Evolutionary conservation across 148 eudicot species (phyloP), one percentile per base, ranked within the genome.

Genomic region (Gaultheria prostrata): DNA sequence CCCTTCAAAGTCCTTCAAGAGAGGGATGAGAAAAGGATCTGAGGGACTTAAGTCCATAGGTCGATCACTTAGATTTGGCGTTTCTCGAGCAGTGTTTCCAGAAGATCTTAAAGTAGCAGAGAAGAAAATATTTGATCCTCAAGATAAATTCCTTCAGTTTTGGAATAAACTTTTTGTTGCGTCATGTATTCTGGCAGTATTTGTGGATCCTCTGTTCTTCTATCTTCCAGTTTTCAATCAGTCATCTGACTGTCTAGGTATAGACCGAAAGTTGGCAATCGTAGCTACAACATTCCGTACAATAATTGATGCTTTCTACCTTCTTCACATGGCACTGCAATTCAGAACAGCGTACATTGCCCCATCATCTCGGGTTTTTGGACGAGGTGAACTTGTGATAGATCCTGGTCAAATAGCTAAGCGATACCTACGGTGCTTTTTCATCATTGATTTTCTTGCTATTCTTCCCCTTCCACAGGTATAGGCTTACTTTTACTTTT

Each of bases 381-480:
- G 98, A 77, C 90, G 98, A 65, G 98, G 99, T 86, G 99, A 97
- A 92, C 99, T 97, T 85, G 99, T 97, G 24, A 97, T 97, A 76
- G 95, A 94, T 90, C 89, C 97, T 71, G 79, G 85, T 78, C 90
- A 97, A 85, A 97, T 97, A 73, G 99, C 99, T 26, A 91, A 91
- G 86, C 90, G 95, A 53, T 97, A 97, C 87, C 84, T 97, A 59
- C 85, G 84, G 83, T 90, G 89, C 87, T 88, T 92, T 88, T 97
- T 97, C 78, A 90, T 93, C 84, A 86, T 97, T 18, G 99, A 97
- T 89, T 88, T 97, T 28, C 90, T 97, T 67, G 90, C 98, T 11
- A 90, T 97, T 83, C 93, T 97, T 74, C 99, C 99, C 85, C 89
- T 97, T 33, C 99, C 99, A 63, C 99, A 97, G 98, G 99, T 97